phyloP scores from a whole-genome alignment of 2,329 filamentous ascomycete genomes.

The Dothiorella sarmentorum region DNA sequence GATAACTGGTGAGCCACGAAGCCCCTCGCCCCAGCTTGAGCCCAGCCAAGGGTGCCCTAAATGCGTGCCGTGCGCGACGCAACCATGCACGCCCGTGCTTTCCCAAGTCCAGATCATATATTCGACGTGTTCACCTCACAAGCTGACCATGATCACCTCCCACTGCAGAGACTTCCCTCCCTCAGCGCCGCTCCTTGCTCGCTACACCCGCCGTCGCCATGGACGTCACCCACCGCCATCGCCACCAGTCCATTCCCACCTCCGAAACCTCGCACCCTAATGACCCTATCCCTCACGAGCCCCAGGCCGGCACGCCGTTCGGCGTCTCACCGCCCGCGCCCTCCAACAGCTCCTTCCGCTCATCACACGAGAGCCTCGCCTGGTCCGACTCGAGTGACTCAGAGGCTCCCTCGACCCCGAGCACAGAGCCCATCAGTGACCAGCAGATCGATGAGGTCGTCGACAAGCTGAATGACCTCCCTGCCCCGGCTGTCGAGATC shows the following conservation, averaged over 20 bases:
- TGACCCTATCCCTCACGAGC: constrained; percentile 46
- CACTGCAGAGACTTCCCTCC: neutral
- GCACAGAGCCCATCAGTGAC: constrained; percentile 43
- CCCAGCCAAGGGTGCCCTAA: neutral
- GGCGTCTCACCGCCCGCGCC: constrained; percentile 28
- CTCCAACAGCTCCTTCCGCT: constrained; percentile 36
- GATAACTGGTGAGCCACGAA: constrained; percentile 14
- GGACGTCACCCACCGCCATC: constrained; percentile 25
- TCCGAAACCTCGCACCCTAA: constrained; percentile 44
- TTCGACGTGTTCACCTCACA: neutral
- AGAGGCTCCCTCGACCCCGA: constrained; percentile 43
- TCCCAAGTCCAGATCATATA: no score
- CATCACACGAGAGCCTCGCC: constrained; percentile 39
- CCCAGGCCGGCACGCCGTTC: constrained; percentile 33
- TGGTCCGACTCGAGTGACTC: constrained; percentile 44
- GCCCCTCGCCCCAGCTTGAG: constrained; percentile 9
- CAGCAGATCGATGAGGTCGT: constrained; percentile 41
- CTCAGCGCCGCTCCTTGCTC: constrained; percentile 18
- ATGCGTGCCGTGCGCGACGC: neutral
- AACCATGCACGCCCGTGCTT: neutral
- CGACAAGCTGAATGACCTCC: constrained; percentile 40
- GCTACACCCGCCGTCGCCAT: constrained; percentile 23
- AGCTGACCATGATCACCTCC: neutral
- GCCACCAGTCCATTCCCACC: constrained; percentile 38
- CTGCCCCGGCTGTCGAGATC: constrained; percentile 34